Evolutionary conservation across 805 yeast species (phyloP), one percentile per base, ranked within the genome.

Genomic region (Hanseniaspora vineae): DNA sequence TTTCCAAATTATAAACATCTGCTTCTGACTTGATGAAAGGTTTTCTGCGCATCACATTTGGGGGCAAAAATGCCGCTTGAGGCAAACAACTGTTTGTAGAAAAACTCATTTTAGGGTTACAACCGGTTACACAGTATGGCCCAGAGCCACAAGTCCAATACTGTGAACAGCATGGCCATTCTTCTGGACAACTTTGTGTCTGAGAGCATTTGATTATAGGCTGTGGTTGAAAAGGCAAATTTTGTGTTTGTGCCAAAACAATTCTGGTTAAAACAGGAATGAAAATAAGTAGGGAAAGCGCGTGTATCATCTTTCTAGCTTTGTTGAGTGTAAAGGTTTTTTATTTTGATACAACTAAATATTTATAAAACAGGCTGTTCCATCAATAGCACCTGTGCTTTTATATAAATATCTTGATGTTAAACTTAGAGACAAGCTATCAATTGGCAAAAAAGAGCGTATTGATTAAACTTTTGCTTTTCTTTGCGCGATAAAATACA

Each of bases 111-210:
- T 80, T 70, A 23, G 92, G 84, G 66, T 89, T 87, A 67, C 97
- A 89, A 23, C 95, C 92, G 46, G 89, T 92, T 40, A 88, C 71
- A 69, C 97, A 89, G 2, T 62, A 47, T 10, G 77, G 69, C 2
- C 95, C 95, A 29, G 78, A 71, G 46, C 94, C 94, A 68, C 95
- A 86, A 29, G 69, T 71, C 35, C 96, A 96, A 56, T 78, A 83
- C 50, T 79, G 83, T n/a, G 87, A 79, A 61, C 97, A 89, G 63
- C 97, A 89, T 43, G 97, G 97, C 47, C 66, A 60, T 42, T 71
- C 73, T 55, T 76, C 73, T 1, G 97, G 97, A 65, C 97, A 89
- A 6, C 53, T 52, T 9, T 12, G n/a, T 3, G 50, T 40, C 9
- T 40, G 45, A 2, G 58, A 55, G 44, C 68, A 64, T 2, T 31